A percentile compares a stretch with the other conserved stretches of the same genome.
Evolutionary conservation across 2,329 filamentous ascomycete genomes (phyloP).

Genomic region (Cordyceps militaris): DNA sequence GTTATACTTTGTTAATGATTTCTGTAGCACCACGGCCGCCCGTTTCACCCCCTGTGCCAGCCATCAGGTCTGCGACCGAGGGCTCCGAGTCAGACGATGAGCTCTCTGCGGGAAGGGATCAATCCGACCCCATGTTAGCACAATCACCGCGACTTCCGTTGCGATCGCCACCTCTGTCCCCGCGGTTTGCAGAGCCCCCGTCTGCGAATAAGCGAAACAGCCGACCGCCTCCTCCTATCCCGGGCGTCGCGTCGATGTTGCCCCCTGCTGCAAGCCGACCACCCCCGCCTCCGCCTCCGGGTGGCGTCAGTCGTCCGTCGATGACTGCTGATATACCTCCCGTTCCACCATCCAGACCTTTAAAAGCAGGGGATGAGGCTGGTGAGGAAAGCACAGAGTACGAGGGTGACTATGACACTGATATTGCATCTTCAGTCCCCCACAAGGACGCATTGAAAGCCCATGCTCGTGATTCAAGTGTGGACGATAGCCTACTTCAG

Average conservation of each 20-base stretch:
- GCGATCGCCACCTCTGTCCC: conserved; percentile 28
- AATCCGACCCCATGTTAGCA: conserved; percentile 33
- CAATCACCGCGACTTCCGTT: conserved; percentile 14
- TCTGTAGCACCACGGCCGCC: conserved; percentile 52
- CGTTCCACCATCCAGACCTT: conserved; percentile 34
- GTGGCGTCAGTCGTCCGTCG: conserved; percentile 47
- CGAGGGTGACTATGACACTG: conserved; percentile 95
- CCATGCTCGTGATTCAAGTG: conserved; percentile 68
- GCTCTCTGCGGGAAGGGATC: conserved; percentile 49
- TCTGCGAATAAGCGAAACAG: conserved; percentile 47
- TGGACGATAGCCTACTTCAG: conserved; percentile 61
- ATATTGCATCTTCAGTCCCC: conserved; percentile 87
- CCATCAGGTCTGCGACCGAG: conserved; percentile 58
- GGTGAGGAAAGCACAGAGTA: conserved; percentile 85
- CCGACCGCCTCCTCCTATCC: conserved; percentile 54
- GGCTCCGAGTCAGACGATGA: conserved; percentile 90
- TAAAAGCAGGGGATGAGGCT: conserved; percentile 52
- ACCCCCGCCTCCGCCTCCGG: conserved; percentile 60
- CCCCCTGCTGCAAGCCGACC: conserved; percentile 50
- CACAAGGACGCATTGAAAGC: conserved; percentile 89
- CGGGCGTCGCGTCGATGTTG: conserved; percentile 41
- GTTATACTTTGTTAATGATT: conserved; percentile 20
- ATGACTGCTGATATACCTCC: conserved; percentile 49
- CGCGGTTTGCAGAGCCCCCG: conserved; percentile 31
- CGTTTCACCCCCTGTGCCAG: conserved; percentile 45